Percentiles rank a stretch among this genome's conserved stretches.
These are phyloP conservation scores for Epichloe aotearoae DNA, from an alignment of 2,329 filamentous ascomycete genomes.

Conservation along the genomic window DNA sequence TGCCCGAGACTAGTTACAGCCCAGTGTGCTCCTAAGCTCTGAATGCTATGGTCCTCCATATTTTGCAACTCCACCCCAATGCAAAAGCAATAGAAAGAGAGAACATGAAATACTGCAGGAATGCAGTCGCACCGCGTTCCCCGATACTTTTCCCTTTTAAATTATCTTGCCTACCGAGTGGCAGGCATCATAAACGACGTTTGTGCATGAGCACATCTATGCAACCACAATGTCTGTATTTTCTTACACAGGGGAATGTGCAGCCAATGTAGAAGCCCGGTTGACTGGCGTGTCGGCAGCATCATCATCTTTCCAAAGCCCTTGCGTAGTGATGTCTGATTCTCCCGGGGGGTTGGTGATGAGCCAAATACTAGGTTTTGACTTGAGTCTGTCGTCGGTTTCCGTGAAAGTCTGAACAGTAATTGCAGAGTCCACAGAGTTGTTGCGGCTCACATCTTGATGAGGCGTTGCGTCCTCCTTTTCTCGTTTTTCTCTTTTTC, in stretches of 20 bases:
- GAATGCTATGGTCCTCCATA: too few relatives aligned
- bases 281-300: neutral
- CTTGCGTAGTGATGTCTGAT: neutral
- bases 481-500: slow-evolving; percentile 11
- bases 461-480: slow-evolving; percentile 6
- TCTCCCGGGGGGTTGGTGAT: neutral
- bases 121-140: neutral
- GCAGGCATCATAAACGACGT: neutral
- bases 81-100: neutral
- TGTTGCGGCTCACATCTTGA: slow-evolving; percentile 9
- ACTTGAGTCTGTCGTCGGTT: slow-evolving; percentile 7
- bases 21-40: too few relatives aligned
- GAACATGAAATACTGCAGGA: neutral
- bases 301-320: neutral
- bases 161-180: neutral
- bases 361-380: slow-evolving; percentile 8
- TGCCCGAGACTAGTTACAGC: too few relatives aligned
- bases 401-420: slow-evolving; percentile 10
- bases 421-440: slow-evolving; percentile 12
- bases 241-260: neutral
- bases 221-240: neutral
- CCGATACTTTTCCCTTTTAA: neutral
- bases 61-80: neutral
- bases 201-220: neutral
- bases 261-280: neutral